Base-by-base conservation (phyloP, 2,329 filamentous ascomycete species). In the Nemania sp. region DNA sequence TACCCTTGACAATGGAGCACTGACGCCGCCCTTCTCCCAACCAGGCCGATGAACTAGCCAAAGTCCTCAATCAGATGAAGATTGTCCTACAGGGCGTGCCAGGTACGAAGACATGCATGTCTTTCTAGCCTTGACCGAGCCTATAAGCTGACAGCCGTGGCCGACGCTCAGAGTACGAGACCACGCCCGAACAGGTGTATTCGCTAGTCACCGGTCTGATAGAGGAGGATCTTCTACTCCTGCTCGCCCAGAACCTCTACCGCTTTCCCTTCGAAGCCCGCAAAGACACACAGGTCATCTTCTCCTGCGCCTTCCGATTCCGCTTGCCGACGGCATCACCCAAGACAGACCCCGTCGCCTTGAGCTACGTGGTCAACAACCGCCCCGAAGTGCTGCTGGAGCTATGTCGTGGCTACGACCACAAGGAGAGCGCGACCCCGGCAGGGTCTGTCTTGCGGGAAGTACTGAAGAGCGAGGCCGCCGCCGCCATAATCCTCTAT, bases 201-300 rank as follows among this genome's bases (percentile, higher is more conserved):
- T 87, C 93, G 72, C 86, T 98, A 50, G 89, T 98, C 54, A 89
- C 88, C 57, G 87, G 90, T 66, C 87, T 96, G 64, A 90, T 97
- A 69, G 87, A 93, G 73, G 92, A 97, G 78, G 92, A 97, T 74
- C 83, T 99, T 7, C 87, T 99, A 45, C 90, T 90, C 69, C 82
- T 90, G 53, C 88, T 99, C 59, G 92, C 94, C 18, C 83, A 88
- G 62, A 90, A 90, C 72, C 89, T 99, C 47, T 87, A 91, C 76
- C 86, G 89, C 53, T 84, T 99, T 4, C 92, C 94, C 0, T 99
- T 99, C 80, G 95, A 99, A 79, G 91, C 93, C 39, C 89, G 94
- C 72, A 98, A 97, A 80, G 94, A 97, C 73, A 91, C 91, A 12
- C 94, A 97, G 75, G 91, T 95, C 65, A 95, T 97, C 74, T 95